Percentiles rank a stretch among this genome's conserved stretches.
These are phyloP conservation scores for Schizosaccharomyces cryophilus DNA, from an alignment of 805 yeast species.

Conservation along the genomic window DNA sequence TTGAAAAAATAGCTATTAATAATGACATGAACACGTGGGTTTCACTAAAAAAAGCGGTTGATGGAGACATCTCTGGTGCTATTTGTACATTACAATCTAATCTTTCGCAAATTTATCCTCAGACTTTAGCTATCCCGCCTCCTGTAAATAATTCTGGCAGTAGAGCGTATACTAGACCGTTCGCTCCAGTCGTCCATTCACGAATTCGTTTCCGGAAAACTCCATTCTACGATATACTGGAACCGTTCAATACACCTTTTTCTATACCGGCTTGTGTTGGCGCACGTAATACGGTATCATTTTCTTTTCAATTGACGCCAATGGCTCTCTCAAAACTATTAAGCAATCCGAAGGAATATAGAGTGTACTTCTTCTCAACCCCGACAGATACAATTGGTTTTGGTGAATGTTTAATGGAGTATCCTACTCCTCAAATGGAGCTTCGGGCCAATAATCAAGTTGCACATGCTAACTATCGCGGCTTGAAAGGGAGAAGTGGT, in stretches of 20 bases:
- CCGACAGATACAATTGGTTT: neutral
- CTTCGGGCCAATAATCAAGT: conserved; percentile 30
- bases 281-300: neutral
- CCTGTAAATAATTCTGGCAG: neutral
- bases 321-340: neutral
- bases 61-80: neutral
- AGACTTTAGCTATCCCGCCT: neutral
- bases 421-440: conserved; percentile 43
- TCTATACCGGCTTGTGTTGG: neutral
- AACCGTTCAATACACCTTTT: neutral
- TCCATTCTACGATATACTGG: neutral
- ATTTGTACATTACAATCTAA: neutral
- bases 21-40: neutral
- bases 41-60: neutral
- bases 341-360: neutral
- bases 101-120: neutral
- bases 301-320: neutral
- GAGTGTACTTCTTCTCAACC: neutral
- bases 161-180: neutral
- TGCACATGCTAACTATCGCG: conserved; percentile 35
- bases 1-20: neutral
- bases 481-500: conserved; percentile 50
- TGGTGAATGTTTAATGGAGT: conserved; percentile 21
- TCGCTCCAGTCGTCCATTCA: neutral
- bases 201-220: neutral